Conservation (phyloP, 305 asterid species). For the Rubia peregrina region DNA sequence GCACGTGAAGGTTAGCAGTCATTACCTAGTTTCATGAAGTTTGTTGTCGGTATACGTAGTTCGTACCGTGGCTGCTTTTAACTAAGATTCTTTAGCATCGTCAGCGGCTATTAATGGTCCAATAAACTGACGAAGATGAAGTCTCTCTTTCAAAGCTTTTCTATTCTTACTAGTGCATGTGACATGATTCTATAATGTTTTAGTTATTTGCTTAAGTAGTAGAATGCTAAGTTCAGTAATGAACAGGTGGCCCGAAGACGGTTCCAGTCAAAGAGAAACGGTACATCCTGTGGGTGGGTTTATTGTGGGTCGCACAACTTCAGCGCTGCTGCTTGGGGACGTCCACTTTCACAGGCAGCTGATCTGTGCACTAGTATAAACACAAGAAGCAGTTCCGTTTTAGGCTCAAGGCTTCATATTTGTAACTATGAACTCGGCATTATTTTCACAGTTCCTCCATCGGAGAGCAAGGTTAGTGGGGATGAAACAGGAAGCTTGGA, state of each 20-base stretch:
- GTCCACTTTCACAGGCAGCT: conserved; percentile 37
- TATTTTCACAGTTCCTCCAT: conserved; percentile 62
- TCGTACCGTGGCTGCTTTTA: not conserved
- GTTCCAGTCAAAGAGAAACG: conserved; percentile 39
- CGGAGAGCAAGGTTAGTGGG: conserved; percentile 23
- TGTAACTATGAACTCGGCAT: conserved; percentile 85
- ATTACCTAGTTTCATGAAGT: not conserved
- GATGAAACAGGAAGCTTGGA: conserved; percentile 41
- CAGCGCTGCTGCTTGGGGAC: conserved; percentile 99
- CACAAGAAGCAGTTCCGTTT: conserved; percentile 28
- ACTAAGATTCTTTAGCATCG: not conserved
- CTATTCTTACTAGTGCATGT: not conserved
- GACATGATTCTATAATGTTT: not conserved
- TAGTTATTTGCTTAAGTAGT: not conserved
- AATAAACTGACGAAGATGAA: not conserved
- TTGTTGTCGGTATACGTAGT: not conserved
- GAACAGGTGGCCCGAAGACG: conserved; percentile 78
- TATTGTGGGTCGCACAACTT: conserved; percentile 84
- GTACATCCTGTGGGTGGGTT: conserved; percentile 77
- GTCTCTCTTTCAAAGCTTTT: not conserved
- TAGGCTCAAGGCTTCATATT: conserved; percentile 69
- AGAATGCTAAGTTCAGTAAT: conserved; percentile 16
- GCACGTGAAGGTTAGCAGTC: conserved; percentile 73
- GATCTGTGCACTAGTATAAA: conserved; percentile 26
- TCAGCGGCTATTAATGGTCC: not conserved